Evolutionary conservation across 2,329 filamentous ascomycete genomes (phyloP), one percentile per base, ranked within the genome.

Genomic region (Akanthomyces muscarius): DNA sequence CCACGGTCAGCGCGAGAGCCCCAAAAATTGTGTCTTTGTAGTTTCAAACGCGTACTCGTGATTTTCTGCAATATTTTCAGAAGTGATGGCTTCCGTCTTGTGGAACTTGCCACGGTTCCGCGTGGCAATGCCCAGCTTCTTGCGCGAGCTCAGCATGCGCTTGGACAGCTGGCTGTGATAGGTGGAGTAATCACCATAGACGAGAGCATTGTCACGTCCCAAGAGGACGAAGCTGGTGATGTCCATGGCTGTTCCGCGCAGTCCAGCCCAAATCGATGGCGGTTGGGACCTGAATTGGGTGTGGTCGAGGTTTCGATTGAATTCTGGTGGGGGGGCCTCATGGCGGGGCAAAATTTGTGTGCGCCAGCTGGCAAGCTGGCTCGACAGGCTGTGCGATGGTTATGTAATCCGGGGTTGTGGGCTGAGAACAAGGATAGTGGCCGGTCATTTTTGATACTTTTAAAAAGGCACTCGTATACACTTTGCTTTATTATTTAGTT

Each of bases 21-120:
- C 61, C 13, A 33, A 30, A 30, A 16, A 38, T 21, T 36, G 18
- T 36, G 42, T 7, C 6, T 14, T 16, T 5, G 10, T 28, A 5
- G 8, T 14, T 57, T n/a, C 2, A 6, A n/a, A 18, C 18, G 10
- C 85, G 70, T 86, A 97, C 90, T 91, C 90, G 75, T 86, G 81
- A 76, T 92, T 91, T 66, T 83, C 81, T 42, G 82, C 84, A 69
- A 98, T 83, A 72, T 96, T 86, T 68, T 90, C 86, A 33, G 91
- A 83, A 3, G 90, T 92, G 64, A 96, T 79, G 18, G 84, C 79
- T 42, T 83, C 78, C 74, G 90, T 92, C 69, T 86, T 83, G 62
- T 85, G 83, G 76, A 91, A 97, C 80, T 97, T 98, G 69, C 89
- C 89, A 68, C 92, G 89, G 78, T 91, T 94, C 76, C 87, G 89